Conservation (phyloP, 345 rosid genomes). For the Populus euphratica region DNA sequence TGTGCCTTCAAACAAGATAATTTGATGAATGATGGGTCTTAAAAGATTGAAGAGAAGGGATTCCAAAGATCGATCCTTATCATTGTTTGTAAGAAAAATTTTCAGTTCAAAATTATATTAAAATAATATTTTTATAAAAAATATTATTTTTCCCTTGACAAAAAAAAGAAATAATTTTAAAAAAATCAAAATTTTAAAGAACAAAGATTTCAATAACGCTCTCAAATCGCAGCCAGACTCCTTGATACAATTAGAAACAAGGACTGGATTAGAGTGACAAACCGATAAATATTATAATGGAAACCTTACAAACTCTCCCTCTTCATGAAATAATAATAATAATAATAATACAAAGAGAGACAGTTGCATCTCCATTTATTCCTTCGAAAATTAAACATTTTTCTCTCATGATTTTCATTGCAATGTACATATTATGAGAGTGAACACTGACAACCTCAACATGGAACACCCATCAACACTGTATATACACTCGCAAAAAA, state of each 20-base stretch:
- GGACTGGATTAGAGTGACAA: neutral
- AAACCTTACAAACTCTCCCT: neutral
- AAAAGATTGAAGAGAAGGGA: neutral
- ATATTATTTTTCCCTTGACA: too few relatives aligned
- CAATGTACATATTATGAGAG: constrained; percentile 23
- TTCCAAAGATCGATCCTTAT: neutral
- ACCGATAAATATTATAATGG: neutral
- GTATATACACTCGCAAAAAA: constrained; percentile 22
- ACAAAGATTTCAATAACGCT: too few relatives aligned
- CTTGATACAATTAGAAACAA: constrained; percentile 20
- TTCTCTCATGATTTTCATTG: constrained; percentile 19
- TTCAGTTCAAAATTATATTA: neutral
- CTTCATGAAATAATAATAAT: constrained; percentile 7
- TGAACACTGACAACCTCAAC: neutral
- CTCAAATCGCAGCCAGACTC: neutral
- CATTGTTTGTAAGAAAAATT: too few relatives aligned
- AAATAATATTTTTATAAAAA: too few relatives aligned
- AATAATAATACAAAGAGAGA: neutral
- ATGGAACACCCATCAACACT: neutral
- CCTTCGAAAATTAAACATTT: constrained; percentile 23
- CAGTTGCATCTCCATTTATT: constrained; percentile 12
- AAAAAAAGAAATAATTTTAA: too few relatives aligned
- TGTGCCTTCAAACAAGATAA: neutral
- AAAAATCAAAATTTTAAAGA: too few relatives aligned
- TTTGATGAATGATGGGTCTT: neutral